A percentile compares a stretch with the other conserved stretches of the same genome.
Conservation (phyloP, 2,329 filamentous ascomycete species). For the Hirsutella thompsonii region DNA sequence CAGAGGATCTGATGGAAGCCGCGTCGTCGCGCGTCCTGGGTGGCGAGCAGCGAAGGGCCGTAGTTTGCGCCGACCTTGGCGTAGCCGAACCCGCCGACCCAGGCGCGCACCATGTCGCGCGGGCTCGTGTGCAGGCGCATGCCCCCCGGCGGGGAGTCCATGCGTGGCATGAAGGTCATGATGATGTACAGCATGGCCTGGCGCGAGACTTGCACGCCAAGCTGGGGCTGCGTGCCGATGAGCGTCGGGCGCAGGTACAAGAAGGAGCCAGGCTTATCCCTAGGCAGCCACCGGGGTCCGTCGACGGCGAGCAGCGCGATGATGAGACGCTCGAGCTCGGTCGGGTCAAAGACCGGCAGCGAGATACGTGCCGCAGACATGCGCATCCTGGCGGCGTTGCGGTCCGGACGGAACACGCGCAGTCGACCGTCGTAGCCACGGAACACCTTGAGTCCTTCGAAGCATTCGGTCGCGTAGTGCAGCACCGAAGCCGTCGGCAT, state of each 20-base stretch:
- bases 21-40: conserved; percentile 55
- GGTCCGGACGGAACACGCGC: conserved; percentile 64
- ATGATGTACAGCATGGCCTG: conserved; percentile 88
- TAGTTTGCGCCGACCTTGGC: conserved; percentile 94
- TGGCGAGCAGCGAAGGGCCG: conserved; percentile 69
- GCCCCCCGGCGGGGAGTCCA: conserved; percentile 39
- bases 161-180: conserved; percentile 44
- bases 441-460: conserved; percentile 76
- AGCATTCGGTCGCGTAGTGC: conserved; percentile 86
- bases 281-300: conserved; percentile 67
- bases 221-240: conserved; percentile 68
- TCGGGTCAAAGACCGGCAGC: conserved; percentile 59
- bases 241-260: conserved; percentile 80
- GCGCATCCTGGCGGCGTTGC: conserved; percentile 55
- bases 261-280: conserved; percentile 52
- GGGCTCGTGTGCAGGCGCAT: conserved; percentile 67
- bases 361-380: conserved; percentile 53
- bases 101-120: conserved; percentile 77
- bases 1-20: conserved; percentile 91
- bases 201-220: conserved; percentile 68
- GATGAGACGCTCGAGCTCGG: conserved; percentile 63
- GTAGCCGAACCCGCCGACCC: conserved; percentile 86
- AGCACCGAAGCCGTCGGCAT: conserved; percentile 71
- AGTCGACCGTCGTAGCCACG: conserved; percentile 64
- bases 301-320: conserved; percentile 59